Percentiles rank a stretch among this genome's conserved stretches.
Evolutionary conservation across 1,284 basidiomycete species (phyloP).

Genomic region (Apiotrichum veenhuisii): DNA sequence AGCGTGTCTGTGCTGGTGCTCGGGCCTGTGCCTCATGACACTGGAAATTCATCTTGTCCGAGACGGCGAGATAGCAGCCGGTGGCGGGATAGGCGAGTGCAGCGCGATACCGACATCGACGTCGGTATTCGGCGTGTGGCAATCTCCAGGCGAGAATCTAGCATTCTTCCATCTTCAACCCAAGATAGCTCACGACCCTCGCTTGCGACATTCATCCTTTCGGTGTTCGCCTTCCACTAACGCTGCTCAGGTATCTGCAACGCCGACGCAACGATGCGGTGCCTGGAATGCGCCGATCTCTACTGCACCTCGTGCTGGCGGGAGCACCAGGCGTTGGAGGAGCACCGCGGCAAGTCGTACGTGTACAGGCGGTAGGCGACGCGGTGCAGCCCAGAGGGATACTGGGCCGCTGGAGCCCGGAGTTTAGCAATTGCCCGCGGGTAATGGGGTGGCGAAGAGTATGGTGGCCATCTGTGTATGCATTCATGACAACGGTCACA

Average conservation of each 20-base stretch:
- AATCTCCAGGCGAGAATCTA: too few species aligned
- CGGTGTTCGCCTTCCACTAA: too few species aligned
- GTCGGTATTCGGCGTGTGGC: too few species aligned
- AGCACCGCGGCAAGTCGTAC: slow-evolving; percentile 1
- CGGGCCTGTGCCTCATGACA: background rate
- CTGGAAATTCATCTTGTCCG: background rate
- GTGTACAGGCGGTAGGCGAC: background rate
- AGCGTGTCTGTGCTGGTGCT: too few species aligned
- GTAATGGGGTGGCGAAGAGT: too few species aligned
- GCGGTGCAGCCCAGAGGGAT: background rate
- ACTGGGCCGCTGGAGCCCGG: too few species aligned
- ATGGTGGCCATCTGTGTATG: too few species aligned
- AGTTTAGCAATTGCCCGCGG: too few species aligned
- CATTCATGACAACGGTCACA: background rate
- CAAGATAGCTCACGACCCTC: too few species aligned
- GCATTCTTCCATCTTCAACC: too few species aligned
- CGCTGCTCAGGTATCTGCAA: slow-evolving; percentile 41
- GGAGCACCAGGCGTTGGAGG: slow-evolving; percentile 19
- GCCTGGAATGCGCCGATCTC: slow-evolving; percentile 42
- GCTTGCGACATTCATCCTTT: too few species aligned
- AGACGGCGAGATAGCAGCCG: background rate
- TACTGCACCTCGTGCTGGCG: slow-evolving; percentile 43
- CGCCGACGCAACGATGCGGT: slow-evolving; percentile 39
- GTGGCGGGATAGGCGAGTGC: background rate
- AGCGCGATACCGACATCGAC: too few species aligned